Evolutionary conservation across 1,139 yeast species (phyloP).

Genomic region (Saccharomyces hybrid): DNA sequence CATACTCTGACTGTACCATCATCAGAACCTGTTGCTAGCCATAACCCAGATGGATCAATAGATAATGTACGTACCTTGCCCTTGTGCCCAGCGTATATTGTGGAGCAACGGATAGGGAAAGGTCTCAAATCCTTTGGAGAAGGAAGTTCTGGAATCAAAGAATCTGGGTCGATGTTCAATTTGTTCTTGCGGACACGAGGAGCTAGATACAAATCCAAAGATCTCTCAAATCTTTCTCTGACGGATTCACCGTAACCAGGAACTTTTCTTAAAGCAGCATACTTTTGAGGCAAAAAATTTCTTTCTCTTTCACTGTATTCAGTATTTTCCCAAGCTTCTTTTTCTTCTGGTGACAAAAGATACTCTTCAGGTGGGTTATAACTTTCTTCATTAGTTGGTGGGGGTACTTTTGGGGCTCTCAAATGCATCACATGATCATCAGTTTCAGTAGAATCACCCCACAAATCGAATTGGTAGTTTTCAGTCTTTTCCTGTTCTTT

Average conservation of each 20-base stretch:
- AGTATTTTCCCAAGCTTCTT: conserved; percentile 57
- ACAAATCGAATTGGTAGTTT: conserved; percentile 61
- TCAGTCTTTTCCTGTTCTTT: conserved; percentile 45
- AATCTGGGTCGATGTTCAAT: conserved; percentile 90
- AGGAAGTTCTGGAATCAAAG: conserved; percentile 91
- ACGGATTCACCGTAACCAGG: conserved; percentile 85
- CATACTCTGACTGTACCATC: conserved; percentile 94
- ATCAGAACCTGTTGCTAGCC: conserved; percentile 97
- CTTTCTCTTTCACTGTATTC: conserved; percentile 75
- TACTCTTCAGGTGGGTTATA: conserved; percentile 98
- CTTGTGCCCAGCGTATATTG: conserved; percentile 72
- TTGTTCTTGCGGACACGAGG: conserved; percentile 92
- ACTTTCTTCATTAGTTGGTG: conserved; percentile 94
- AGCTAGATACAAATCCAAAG: conserved; percentile 86
- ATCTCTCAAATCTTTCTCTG: conserved; percentile 89
- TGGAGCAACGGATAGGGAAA: conserved; percentile 91
- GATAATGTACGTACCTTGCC: conserved; percentile 77
- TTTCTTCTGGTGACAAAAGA: conserved; percentile 73
- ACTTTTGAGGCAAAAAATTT: conserved; percentile 78
- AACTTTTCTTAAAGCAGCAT: conserved; percentile 73
- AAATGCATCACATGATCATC: conserved; percentile 78
- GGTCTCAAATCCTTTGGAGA: conserved; percentile 96
- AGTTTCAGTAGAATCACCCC: conserved; percentile 63
- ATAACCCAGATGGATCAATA: conserved; percentile 82
- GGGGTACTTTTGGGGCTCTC: conserved; percentile 91